Evolutionary conservation across 2,329 filamentous ascomycete genomes (phyloP), one percentile per base, ranked within the genome.

Genomic region (Nothophaeocryptopus gaeumannii): DNA sequence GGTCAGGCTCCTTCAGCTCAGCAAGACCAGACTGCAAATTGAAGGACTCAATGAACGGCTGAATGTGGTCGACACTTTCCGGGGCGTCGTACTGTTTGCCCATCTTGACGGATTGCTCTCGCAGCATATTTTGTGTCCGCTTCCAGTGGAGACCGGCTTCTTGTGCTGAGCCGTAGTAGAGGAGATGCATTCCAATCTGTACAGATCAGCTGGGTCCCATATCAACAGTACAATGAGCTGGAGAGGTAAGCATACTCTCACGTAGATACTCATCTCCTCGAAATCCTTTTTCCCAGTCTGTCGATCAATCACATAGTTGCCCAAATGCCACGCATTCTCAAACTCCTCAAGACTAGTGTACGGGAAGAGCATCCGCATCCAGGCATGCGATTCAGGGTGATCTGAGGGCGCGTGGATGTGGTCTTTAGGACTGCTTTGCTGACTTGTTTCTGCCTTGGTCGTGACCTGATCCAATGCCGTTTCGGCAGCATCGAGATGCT

Each of bases 231-330:
- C 2, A n/a, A 35, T 10, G 13, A 7, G 7, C 7, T 26, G 20
- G 15, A 15, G n/a, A 32, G 14, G 33, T n/a, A 11, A 20, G 14
- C 51, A 38, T 51, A 53, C 48, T 14, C 70, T 64, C 34, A 73
- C 70, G 52, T 72, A 73, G 51, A 73, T 66, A 50, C 63, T 65
- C 72, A 74, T 74, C 26, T 67, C 58, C 52, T 74, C 72, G 47
- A 70, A 74, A 5, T 58, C 56, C 61, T 70, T 72, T 45, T 64
- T 44, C n/a, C 70, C 67, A 0, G 70, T 73, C 39, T 60, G 40
- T 20, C 70, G 66, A 53, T 73, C 69, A 26, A 73, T 65, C 35
- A 74, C 70, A 58, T 72, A 74, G 60, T 74, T 74, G 33, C 72
- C 72, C 55, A 72, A 53, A 46, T 74, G 70, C 58, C 64, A 72